Conservation (phyloP, 2,329 filamentous ascomycete species). For the Kalmusia sp. region DNA sequence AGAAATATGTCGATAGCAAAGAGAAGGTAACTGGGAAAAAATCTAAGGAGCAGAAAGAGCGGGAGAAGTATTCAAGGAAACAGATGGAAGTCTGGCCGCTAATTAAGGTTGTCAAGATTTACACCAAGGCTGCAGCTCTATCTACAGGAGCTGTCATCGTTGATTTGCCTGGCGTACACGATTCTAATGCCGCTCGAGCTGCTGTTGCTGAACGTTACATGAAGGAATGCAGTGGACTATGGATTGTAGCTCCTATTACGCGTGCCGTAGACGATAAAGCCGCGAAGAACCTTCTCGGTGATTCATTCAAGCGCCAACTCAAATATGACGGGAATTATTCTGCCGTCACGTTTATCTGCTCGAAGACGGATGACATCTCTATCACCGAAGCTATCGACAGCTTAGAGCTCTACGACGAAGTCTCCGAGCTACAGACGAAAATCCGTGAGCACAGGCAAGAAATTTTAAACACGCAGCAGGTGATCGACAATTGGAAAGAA, state of each 20-base stretch:
- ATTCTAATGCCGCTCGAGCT: constrained; percentile 66
- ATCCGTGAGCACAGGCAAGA: constrained; percentile 20
- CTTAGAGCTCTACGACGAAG: constrained; percentile 44
- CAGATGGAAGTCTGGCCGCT: constrained; percentile 58
- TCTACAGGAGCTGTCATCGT: constrained; percentile 64
- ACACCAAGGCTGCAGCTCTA: constrained; percentile 58
- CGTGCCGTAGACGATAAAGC: constrained; percentile 67
- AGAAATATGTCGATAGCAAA: constrained; percentile 63
- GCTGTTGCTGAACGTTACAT: constrained; percentile 66
- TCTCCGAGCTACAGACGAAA: constrained; percentile 36
- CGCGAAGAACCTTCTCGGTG: constrained; percentile 63
- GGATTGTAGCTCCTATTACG: constrained; percentile 69
- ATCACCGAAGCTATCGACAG: constrained; percentile 53
- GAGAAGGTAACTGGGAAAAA: constrained; percentile 52
- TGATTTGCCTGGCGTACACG: constrained; percentile 66
- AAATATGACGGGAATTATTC: constrained; percentile 64
- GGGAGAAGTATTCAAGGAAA: constrained; percentile 30
- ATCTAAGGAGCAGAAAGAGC: constrained; percentile 33
- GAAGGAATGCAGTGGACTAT: constrained; percentile 65
- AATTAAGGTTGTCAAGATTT: constrained; percentile 62
- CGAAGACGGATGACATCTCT: constrained; percentile 68
- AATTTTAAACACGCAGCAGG: constrained; percentile 21
- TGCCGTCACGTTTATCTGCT: constrained; percentile 67
- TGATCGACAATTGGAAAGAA: constrained; percentile 40
- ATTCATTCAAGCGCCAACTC: constrained; percentile 65